Evolutionary conservation across 768 basidiomycete species (phyloP).

Genomic region (Trametes sanguinea): DNA sequence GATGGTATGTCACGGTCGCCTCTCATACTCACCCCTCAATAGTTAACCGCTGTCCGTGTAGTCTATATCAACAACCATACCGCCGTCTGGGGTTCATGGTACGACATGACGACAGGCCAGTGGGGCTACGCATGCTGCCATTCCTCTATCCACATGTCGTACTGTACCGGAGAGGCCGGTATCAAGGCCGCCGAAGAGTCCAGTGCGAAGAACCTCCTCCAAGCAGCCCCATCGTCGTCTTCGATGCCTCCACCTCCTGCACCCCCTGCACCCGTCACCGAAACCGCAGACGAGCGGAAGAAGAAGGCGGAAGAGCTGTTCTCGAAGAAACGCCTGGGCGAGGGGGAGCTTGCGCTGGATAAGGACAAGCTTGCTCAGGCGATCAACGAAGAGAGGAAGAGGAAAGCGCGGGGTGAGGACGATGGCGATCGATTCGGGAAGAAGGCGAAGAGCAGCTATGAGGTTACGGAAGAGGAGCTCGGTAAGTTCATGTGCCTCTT

Average conservation of each 20-base stretch:
- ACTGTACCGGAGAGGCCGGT: conserved; percentile 87
- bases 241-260: conserved; percentile 24
- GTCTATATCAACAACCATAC: conserved; percentile 93
- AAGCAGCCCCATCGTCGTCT: conserved; percentile 38
- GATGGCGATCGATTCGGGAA: conserved; percentile 60
- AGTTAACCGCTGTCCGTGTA: conserved; percentile 35
- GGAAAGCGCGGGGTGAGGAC: conserved; percentile 54
- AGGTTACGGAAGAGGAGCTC: conserved; percentile 88
- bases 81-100: conserved; percentile 98
- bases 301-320: conserved; percentile 66
- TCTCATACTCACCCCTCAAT: background rate
- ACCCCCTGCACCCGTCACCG: conserved; percentile 25
- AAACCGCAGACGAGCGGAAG: conserved; percentile 36
- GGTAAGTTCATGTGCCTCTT: conserved; percentile 47
- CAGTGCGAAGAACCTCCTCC: conserved; percentile 66
- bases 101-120: conserved; percentile 59
- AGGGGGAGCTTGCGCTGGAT: conserved; percentile 79
- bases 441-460: conserved; percentile 65
- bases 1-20: conserved; percentile 64
- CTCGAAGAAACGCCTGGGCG: conserved; percentile 78
- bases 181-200: conserved; percentile 80
- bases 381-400: conserved; percentile 76
- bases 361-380: conserved; percentile 69
- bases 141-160: conserved; percentile 80
- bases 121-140: conserved; percentile 99